Conservation (phyloP, 345 rosid species). For the Pelargonium nanum region DNA sequence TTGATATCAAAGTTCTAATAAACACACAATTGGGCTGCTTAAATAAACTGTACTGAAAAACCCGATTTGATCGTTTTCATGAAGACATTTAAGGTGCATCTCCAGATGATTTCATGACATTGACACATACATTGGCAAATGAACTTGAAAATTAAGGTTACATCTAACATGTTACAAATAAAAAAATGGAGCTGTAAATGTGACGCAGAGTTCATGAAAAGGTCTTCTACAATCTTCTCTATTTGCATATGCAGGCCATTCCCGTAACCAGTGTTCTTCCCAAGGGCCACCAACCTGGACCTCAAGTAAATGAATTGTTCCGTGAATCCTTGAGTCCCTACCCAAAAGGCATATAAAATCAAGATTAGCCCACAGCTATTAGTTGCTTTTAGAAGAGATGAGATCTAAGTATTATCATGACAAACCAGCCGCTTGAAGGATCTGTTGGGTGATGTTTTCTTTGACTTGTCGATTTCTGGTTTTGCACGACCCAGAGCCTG, state of each 20-base stretch:
- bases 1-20: no score
- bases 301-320: slow-evolving; percentile 30
- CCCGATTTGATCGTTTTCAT: no score
- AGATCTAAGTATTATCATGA: slow-evolving; percentile 5
- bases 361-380: slow-evolving; percentile 1
- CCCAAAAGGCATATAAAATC: slow-evolving; percentile 3
- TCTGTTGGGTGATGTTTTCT: slow-evolving; percentile 27
- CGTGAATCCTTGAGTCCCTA: slow-evolving; percentile 27
- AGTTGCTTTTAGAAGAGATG: not conserved
- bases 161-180: not conserved
- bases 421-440: slow-evolving; percentile 63
- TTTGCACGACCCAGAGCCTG: slow-evolving; percentile 63
- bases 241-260: no score
- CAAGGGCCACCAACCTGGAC: not conserved
- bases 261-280: not conserved
- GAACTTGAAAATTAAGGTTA: not conserved
- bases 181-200: not conserved
- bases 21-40: no score
- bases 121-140: no score
- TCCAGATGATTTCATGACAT: no score
- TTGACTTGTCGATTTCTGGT: slow-evolving; percentile 40
- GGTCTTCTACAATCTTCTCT: not conserved
- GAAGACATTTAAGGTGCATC: no score
- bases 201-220: not conserved
- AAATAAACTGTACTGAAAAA: no score